These are phyloP conservation scores for Mallotus repandus DNA, from an alignment of 441 rosid genomes.

Conservation along the genomic window DNA sequence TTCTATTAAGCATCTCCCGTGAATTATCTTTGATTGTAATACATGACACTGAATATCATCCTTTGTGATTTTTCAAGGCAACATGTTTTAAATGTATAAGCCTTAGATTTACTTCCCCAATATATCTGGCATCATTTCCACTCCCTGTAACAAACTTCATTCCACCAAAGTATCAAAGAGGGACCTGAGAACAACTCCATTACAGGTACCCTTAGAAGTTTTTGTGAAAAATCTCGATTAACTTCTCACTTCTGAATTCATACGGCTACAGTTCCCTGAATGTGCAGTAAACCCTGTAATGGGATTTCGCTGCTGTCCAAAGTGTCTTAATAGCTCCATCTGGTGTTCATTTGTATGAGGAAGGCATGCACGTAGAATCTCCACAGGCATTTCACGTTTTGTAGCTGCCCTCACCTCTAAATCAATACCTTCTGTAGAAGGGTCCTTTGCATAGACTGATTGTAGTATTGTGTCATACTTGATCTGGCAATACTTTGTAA, in stretches of 20 bases:
- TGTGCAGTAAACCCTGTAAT: slow-evolving; percentile 38
- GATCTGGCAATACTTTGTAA: slow-evolving; percentile 84
- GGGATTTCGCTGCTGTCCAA: slow-evolving; percentile 52
- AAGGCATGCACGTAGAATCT: slow-evolving; percentile 87
- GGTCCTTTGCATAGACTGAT: slow-evolving; percentile 46
- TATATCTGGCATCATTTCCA: slow-evolving; percentile 19
- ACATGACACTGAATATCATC: slow-evolving; percentile 40
- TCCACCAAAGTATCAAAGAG: not conserved
- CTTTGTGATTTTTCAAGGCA: not conserved
- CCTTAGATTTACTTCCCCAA: slow-evolving; percentile 14
- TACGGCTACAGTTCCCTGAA: slow-evolving; percentile 43
- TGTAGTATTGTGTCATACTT: slow-evolving; percentile 77
- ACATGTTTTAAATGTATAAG: slow-evolving; percentile 7
- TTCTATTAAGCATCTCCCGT: slow-evolving; percentile 42
- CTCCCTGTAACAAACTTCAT: slow-evolving; percentile 17
- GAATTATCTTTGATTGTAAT: slow-evolving; percentile 31
- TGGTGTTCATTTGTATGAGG: slow-evolving; percentile 81
- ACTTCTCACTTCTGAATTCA: slow-evolving; percentile 70
- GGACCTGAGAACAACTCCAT: not conserved
- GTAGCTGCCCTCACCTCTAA: slow-evolving; percentile 52
- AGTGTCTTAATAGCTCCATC: slow-evolving; percentile 64
- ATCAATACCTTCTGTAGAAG: slow-evolving; percentile 53
- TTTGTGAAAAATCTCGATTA: slow-evolving; percentile 8
- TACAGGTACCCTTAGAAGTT: not conserved
- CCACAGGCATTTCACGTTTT: slow-evolving; percentile 91